phyloP scores from a whole-genome alignment of 2,329 filamentous ascomycete genomes.

The Cladorrhinum sp. region DNA sequence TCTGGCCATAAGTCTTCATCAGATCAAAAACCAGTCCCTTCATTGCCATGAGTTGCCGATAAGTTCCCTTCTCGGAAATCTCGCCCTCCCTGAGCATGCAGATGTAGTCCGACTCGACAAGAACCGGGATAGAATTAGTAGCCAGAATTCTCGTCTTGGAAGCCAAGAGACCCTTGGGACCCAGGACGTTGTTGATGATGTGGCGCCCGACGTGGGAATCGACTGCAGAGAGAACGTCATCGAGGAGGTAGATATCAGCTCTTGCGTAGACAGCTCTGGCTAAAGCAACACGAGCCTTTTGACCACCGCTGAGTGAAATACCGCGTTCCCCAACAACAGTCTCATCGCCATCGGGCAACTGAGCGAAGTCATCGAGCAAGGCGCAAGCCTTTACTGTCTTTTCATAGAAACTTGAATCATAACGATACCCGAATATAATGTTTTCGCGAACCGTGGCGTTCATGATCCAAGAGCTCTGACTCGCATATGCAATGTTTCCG shows the following conservation, averaged over 20 bases:
- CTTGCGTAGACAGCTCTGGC: slow-evolving; percentile 93
- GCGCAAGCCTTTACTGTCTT: slow-evolving; percentile 90
- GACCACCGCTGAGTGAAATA: slow-evolving; percentile 91
- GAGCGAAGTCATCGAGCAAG: slow-evolving; percentile 83
- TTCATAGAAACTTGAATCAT: slow-evolving; percentile 91
- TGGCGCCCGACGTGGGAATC: slow-evolving; percentile 96
- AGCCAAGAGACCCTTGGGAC: slow-evolving; percentile 74
- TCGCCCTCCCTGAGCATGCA: slow-evolving; percentile 78
- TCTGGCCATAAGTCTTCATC: slow-evolving; percentile 70
- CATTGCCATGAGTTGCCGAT: slow-evolving; percentile 86
- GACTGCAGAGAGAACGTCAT: slow-evolving; percentile 94
- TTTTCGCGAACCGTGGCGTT: slow-evolving; percentile 97
- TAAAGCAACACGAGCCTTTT: slow-evolving; percentile 89
- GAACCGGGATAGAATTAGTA: slow-evolving; percentile 90
- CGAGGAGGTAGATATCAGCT: slow-evolving; percentile 92
- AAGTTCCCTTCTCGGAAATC: slow-evolving; percentile 84
- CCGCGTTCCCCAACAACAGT: slow-evolving; percentile 96
- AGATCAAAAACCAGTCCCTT: slow-evolving; percentile 86
- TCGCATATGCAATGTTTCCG: slow-evolving; percentile 84
- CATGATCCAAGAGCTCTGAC: slow-evolving; percentile 94
- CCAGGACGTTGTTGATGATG: slow-evolving; percentile 90
- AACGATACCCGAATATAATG: slow-evolving; percentile 92
- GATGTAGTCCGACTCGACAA: slow-evolving; percentile 87
- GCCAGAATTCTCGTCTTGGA: slow-evolving; percentile 90
- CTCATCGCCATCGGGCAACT: slow-evolving; percentile 91